Conservation (phyloP, 306 rosid species). For the Geum urbanum region DNA sequence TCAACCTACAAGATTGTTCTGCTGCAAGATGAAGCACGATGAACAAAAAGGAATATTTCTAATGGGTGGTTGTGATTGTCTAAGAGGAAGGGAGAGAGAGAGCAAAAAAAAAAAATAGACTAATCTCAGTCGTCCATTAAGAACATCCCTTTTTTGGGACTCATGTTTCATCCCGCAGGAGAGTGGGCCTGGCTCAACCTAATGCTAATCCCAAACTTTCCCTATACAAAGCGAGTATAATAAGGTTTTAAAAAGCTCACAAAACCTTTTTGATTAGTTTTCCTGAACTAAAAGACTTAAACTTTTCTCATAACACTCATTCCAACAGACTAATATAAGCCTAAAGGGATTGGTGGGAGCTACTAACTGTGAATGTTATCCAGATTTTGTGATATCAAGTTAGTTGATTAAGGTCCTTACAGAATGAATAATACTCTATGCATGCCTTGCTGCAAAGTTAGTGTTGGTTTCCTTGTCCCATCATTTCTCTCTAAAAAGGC, state of each 20-base stretch:
- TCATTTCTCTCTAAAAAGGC: neutral
- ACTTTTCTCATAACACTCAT: constrained; percentile 7
- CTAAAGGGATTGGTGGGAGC: constrained; percentile 18
- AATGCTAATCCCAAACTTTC: neutral
- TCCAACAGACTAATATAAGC: neutral
- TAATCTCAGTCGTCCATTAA: too few species aligned
- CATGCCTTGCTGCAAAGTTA: constrained; percentile 14
- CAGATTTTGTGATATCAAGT: neutral
- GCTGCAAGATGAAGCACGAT: too few species aligned
- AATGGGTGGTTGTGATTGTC: too few species aligned
- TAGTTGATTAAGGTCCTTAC: neutral
- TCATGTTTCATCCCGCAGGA: too few species aligned
- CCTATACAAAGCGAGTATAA: neutral
- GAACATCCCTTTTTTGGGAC: too few species aligned
- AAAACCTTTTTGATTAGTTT: neutral
- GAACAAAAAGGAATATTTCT: too few species aligned
- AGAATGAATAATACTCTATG: constrained; percentile 5
- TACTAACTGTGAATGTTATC: neutral
- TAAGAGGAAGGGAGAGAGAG: too few species aligned
- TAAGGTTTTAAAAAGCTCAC: neutral
- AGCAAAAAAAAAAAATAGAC: too few species aligned
- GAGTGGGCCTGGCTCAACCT: neutral
- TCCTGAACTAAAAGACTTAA: constrained; percentile 11
- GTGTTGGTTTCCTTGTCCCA: constrained; percentile 8
- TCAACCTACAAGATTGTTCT: too few species aligned